A percentile compares a stretch with the other conserved stretches of the same genome.
Conservation (phyloP, 2,329 filamentous ascomycete genomes). For the Biscogniauxia sp. region DNA sequence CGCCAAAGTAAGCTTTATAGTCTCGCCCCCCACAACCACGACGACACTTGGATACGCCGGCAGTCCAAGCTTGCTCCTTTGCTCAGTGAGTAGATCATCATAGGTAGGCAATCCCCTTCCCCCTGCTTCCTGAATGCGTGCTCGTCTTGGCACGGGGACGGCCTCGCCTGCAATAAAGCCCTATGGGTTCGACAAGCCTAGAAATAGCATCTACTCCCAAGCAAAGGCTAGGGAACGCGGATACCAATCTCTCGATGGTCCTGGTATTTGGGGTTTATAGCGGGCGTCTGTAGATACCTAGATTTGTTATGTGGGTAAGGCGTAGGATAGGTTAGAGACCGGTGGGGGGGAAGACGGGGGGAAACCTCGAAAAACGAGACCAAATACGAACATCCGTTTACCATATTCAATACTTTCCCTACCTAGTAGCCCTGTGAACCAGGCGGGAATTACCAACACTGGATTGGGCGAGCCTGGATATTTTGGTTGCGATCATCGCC, state of each 20-base stretch:
- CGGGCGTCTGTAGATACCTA: too few relatives aligned
- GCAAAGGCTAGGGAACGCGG: too few relatives aligned
- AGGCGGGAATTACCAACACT: background rate
- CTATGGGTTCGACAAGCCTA: too few relatives aligned
- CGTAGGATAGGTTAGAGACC: too few relatives aligned
- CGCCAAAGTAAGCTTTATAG: background rate
- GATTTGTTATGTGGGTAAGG: too few relatives aligned
- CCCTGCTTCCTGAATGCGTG: background rate
- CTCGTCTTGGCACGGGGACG: background rate
- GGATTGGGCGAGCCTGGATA: background rate
- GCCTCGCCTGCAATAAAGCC: too few relatives aligned
- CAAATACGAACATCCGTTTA: background rate
- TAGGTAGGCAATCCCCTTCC: background rate
- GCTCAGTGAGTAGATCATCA: background rate
- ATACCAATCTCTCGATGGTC: too few relatives aligned
- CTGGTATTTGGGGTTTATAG: too few relatives aligned
- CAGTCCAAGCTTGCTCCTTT: background rate
- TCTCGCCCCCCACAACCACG: background rate
- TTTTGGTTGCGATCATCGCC: background rate
- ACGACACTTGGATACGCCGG: background rate
- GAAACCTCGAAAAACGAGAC: background rate
- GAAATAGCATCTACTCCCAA: too few relatives aligned
- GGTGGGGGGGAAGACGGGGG: too few relatives aligned
- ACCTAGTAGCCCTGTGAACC: background rate
- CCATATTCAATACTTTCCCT: background rate